phyloP scores from a whole-genome alignment of 179 eudicot genomes.

The Heliamphora pulchella region DNA sequence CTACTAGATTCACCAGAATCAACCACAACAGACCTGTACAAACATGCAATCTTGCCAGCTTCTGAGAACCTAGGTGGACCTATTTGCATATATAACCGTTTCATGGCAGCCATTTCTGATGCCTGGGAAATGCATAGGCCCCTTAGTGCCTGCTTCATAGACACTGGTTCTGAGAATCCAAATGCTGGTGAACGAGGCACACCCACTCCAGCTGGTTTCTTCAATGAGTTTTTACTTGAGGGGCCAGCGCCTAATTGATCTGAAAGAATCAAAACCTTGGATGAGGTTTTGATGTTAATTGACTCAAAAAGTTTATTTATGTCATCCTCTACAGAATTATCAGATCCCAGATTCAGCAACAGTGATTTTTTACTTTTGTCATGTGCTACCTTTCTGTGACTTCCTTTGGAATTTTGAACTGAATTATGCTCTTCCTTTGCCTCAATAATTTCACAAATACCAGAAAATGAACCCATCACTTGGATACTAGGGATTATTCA shows the following conservation, averaged over 20 bases:
- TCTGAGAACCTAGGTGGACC: constrained; percentile 59
- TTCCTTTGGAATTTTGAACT: constrained; percentile 29
- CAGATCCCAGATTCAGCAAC: constrained; percentile 33
- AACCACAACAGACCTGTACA: constrained; percentile 51
- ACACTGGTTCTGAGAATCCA: constrained; percentile 75
- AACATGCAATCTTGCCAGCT: constrained; percentile 52
- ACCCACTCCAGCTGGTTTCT: constrained; percentile 51
- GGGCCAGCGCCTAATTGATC: constrained; percentile 28
- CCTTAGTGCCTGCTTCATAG: constrained; percentile 86
- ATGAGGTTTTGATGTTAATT: constrained; percentile 54
- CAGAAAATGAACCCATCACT: constrained; percentile 45
- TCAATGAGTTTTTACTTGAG: constrained; percentile 51
- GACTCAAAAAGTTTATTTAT: constrained; percentile 84
- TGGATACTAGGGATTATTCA: background rate
- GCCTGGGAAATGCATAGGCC: constrained; percentile 95
- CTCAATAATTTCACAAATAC: constrained; percentile 73
- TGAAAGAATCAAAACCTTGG: constrained; percentile 33
- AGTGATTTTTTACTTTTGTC: constrained; percentile 40
- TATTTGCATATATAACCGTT: constrained; percentile 48
- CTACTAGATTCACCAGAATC: constrained; percentile 45
- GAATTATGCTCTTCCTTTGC: constrained; percentile 43
- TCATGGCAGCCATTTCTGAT: constrained; percentile 91
- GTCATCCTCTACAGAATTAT: constrained; percentile 61
- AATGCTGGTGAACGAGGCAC: constrained; percentile 48
- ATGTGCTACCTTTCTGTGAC: constrained; percentile 24